phyloP scores from a whole-genome alignment of 2,329 filamentous ascomycete species.

The Tolypocladium ovalisporum region DNA sequence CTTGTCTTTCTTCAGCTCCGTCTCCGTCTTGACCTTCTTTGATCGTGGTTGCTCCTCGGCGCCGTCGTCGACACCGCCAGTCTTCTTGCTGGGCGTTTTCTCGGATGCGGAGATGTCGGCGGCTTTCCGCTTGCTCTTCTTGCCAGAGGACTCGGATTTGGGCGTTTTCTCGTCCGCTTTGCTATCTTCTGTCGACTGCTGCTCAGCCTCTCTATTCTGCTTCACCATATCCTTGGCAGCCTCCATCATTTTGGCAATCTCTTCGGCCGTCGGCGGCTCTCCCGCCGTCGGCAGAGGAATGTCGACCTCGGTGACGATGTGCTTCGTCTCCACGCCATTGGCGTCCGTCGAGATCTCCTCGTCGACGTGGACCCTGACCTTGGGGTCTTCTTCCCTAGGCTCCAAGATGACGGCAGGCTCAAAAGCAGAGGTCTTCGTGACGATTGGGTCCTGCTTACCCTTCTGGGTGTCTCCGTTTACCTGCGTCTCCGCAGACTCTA shows the following conservation, averaged over 20 bases:
- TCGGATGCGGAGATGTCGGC: constrained; percentile 61
- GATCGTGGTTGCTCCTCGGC: constrained; percentile 35
- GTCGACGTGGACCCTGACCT: constrained; percentile 60
- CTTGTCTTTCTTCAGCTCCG: constrained; percentile 73
- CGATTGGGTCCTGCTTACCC: constrained; percentile 20
- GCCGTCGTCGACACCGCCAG: constrained; percentile 14
- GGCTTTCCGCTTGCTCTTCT: constrained; percentile 62
- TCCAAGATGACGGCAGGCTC: constrained; percentile 38
- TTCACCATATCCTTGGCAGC: constrained; percentile 84
- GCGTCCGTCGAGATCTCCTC: constrained; percentile 45
- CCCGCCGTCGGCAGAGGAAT: constrained; percentile 49
- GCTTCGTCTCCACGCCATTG: constrained; percentile 53
- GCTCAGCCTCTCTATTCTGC: constrained; percentile 40
- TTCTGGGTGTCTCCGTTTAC: constrained; percentile 19
- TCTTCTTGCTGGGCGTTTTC: constrained; percentile 33
- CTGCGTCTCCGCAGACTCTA: constrained; percentile 22
- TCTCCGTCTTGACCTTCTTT: constrained; percentile 76
- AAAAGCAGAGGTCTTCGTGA: constrained; percentile 37
- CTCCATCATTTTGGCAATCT: constrained; percentile 73
- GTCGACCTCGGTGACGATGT: constrained; percentile 65
- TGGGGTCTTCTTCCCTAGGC: constrained; percentile 43
- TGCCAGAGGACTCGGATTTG: constrained; percentile 28
- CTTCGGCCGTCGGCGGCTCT: constrained; percentile 63
- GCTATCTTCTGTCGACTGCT: constrained; percentile 27
- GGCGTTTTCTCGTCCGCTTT: constrained; percentile 24